phyloP scores from a whole-genome alignment of 495 filamentous ascomycete species.

The Lophiostoma macrostomum region DNA sequence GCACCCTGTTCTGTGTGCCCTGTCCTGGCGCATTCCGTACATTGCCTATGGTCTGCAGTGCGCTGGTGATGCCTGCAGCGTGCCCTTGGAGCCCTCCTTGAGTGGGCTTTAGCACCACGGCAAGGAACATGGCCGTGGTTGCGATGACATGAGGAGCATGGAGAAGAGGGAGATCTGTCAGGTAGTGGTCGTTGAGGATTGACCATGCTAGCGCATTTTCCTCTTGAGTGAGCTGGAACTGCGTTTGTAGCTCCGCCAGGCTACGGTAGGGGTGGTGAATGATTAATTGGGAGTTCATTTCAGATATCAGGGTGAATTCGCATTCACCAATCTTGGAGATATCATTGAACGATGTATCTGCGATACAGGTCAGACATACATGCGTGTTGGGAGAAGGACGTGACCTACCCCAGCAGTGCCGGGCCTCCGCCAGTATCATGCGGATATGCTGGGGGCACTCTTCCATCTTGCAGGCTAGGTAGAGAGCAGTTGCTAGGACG shows the following conservation, averaged over 20 bases:
- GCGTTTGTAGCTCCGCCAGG: constrained; percentile 66
- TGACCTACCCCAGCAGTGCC: constrained; percentile 77
- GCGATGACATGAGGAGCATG: constrained; percentile 88
- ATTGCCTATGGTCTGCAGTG: constrained; percentile 27
- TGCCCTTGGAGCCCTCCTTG: constrained; percentile 46
- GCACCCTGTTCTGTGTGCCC: constrained; percentile 56
- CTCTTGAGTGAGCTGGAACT: constrained; percentile 69
- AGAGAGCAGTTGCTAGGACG: constrained; percentile 83
- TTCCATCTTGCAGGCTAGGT: constrained; percentile 98
- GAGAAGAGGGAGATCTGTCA: constrained; percentile 87
- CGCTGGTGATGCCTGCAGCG: constrained; percentile 30
- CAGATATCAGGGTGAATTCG: constrained; percentile 93
- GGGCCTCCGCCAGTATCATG: constrained; percentile 77
- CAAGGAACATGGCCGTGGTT: constrained; percentile 82
- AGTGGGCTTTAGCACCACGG: constrained; percentile 69
- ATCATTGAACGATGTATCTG: constrained; percentile 60
- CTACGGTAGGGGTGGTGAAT: constrained; percentile 96
- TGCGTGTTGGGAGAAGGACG: constrained; percentile 1
- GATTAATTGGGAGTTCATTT: constrained; percentile 92
- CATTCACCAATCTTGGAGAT: constrained; percentile 90
- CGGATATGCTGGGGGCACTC: constrained; percentile 96
- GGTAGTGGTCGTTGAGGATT: constrained; percentile 93
- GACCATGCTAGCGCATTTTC: constrained; percentile 77
- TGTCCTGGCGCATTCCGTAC: constrained; percentile 11
- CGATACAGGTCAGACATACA: constrained; percentile 17